Base-by-base conservation (phyloP, 345 rosid species). In the Brassica carinata region DNA sequence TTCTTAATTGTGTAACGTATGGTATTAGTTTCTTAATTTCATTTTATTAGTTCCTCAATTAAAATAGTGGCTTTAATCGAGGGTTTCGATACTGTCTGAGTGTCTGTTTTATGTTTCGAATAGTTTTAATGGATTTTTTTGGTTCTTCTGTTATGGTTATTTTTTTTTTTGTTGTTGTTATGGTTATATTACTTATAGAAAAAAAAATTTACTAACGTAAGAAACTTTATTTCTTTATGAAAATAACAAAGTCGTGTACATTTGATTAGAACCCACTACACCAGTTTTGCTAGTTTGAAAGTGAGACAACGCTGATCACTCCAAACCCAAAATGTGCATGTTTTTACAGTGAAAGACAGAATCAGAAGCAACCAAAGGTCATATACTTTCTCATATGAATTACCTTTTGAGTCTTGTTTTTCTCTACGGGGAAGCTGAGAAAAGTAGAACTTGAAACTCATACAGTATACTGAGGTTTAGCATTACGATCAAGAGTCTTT, bases 381-480 rank as follows among this genome's bases (percentile, higher is more conserved):
- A 31, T 62, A 67, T 17, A 70, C 7, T 53, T 6, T 53, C 76
- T 78, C 43, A 62, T 30, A 43, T 38, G 67, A 40, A 23, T 72
- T 27, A 43, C 69, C 6, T 79, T 58, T 36, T 4, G 33, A 57
- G 29, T 67, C 57, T 31, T 61, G 13, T 7, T 45, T 62, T 26
- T 15, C n/a, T 34, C 19, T 72, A 29, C 53, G n/a, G 3, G 27
- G 53, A 79, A 72, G 63, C 67, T 73, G 58, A 53, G 55, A 36
- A 2, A 58, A 79, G 63, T 73, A 6, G 4, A 40, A 40, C 45
- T 29, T 59, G 58, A 5, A 69, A 7, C 83, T 93, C 88, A 93
- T 76, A 65, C 61, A 0, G 85, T 80, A 85, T 93, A 90, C 11
- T 86, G 86, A 67, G 71, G 85, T 89, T 86, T 91, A 74, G 99